Evolutionary conservation across 2,329 filamentous ascomycete species (phyloP).

Genomic region (Sporothrix euskadiensis): DNA sequence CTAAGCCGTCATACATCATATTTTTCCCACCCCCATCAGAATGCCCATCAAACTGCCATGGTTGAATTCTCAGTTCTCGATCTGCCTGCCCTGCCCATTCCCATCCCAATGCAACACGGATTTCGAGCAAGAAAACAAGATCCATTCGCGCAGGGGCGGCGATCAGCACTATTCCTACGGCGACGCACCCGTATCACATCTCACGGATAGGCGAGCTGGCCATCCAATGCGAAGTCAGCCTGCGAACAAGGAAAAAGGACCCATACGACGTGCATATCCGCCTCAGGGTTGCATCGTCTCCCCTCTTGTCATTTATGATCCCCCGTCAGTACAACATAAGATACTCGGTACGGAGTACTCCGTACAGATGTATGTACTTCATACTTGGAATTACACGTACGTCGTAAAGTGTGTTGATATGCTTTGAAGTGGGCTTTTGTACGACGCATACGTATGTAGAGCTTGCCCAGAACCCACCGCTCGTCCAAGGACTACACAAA

Average conservation of each 20-base stretch:
- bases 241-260: background rate
- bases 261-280: background rate
- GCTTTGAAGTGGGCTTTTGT: background rate
- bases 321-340: background rate
- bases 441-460: no score
- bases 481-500: background rate
- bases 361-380: background rate
- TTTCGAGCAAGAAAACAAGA: background rate
- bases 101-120: background rate
- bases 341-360: no score
- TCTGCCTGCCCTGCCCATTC: background rate
- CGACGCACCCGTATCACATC: background rate
- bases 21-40: background rate
- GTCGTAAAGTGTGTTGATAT: background rate
- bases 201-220: background rate
- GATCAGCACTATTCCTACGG: constrained; percentile 7
- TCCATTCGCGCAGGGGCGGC: background rate
- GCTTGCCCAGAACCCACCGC: background rate
- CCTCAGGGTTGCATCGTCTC: background rate
- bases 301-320: background rate
- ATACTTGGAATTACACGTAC: no score
- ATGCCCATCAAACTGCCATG: background rate
- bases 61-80: background rate
- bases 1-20: background rate
- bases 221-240: background rate